Evolutionary conservation across 495 filamentous ascomycete species (phyloP).

Genomic region (Physcia stellaris): DNA sequence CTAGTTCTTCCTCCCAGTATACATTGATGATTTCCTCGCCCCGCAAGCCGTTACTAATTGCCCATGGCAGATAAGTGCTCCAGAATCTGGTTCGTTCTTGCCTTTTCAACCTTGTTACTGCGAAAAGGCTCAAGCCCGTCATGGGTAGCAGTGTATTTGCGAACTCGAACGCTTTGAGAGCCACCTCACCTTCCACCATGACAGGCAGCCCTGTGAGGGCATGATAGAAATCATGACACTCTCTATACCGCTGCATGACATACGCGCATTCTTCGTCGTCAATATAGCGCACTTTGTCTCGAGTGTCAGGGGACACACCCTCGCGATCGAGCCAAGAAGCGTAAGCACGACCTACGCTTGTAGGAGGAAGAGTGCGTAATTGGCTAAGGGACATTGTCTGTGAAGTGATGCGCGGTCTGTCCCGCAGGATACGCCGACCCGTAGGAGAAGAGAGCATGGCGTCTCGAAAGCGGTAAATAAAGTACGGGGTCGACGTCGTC

Average conservation of each 20-base stretch:
- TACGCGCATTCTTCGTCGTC: constrained; percentile 93
- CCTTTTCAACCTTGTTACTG: constrained; percentile 45
- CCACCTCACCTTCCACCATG: constrained; percentile 87
- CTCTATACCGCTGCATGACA: constrained; percentile 96
- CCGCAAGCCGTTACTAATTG: constrained; percentile 63
- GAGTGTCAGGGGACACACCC: constrained; percentile 83
- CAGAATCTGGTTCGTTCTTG: constrained; percentile 62
- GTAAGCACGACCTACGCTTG: constrained; percentile 77
- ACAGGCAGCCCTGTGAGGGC: constrained; percentile 83
- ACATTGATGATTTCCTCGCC: constrained; percentile 84
- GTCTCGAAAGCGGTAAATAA: constrained; percentile 81
- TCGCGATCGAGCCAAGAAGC: constrained; percentile 81
- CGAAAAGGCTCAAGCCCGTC: constrained; percentile 74
- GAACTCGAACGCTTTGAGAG: constrained; percentile 93
- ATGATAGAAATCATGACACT: constrained; percentile 98
- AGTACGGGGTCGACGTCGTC: constrained; percentile 86
- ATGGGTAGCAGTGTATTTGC: constrained; percentile 87
- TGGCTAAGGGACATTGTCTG: constrained; percentile 53
- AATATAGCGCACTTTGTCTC: constrained; percentile 69
- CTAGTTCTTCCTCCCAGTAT: constrained; percentile 94
- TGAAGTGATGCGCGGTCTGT: constrained; percentile 79
- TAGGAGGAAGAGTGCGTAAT: constrained; percentile 56
- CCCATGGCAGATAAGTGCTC: constrained; percentile 76
- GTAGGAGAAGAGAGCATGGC: constrained; percentile 78
- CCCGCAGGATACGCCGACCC: constrained; percentile 81